Percentiles rank a stretch among this genome's conserved stretches.
Evolutionary conservation across 2,329 filamentous ascomycete species (phyloP).

Genomic region (Aphanoascus verrucosus): DNA sequence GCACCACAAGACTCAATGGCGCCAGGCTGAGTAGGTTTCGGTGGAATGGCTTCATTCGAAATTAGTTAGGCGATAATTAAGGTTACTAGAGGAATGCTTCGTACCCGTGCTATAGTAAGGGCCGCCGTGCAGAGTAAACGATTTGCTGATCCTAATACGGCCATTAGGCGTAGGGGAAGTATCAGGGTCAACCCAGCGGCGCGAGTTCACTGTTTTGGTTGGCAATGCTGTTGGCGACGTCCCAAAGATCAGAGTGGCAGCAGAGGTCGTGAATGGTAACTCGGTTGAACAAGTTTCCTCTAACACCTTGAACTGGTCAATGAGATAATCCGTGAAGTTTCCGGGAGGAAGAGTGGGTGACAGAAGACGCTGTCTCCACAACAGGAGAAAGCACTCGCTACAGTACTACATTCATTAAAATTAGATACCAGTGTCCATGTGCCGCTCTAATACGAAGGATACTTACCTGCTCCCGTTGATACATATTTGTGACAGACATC

Average conservation of each 20-base stretch:
- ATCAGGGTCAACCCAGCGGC: not conserved
- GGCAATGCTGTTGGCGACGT: not conserved
- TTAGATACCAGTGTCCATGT: not conserved
- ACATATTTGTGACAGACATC: conserved; percentile 14
- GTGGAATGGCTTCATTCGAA: conserved; percentile 9
- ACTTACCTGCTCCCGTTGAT: conserved; percentile 15
- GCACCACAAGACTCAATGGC: conserved; percentile 13
- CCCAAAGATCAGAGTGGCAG: conserved; percentile 10
- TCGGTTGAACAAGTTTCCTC: conserved; percentile 13
- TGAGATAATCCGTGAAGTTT: conserved; percentile 15
- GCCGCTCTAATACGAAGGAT: not conserved
- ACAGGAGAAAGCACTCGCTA: conserved; percentile 17
- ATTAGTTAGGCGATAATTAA: not conserved
- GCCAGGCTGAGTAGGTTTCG: conserved; percentile 14
- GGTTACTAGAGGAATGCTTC: not conserved
- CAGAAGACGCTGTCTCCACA: conserved; percentile 17
- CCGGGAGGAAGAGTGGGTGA: conserved; percentile 14
- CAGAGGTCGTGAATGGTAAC: conserved; percentile 11
- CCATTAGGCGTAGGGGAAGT: not conserved
- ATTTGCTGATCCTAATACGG: not conserved
- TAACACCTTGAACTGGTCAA: conserved; percentile 15
- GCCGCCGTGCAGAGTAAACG: not conserved
- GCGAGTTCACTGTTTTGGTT: not conserved
- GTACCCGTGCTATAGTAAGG: conserved; percentile 12
- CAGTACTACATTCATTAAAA: conserved; percentile 14